Evolutionary conservation across 495 filamentous ascomycete genomes (phyloP).

Genomic region (Aspergillus biplanus): DNA sequence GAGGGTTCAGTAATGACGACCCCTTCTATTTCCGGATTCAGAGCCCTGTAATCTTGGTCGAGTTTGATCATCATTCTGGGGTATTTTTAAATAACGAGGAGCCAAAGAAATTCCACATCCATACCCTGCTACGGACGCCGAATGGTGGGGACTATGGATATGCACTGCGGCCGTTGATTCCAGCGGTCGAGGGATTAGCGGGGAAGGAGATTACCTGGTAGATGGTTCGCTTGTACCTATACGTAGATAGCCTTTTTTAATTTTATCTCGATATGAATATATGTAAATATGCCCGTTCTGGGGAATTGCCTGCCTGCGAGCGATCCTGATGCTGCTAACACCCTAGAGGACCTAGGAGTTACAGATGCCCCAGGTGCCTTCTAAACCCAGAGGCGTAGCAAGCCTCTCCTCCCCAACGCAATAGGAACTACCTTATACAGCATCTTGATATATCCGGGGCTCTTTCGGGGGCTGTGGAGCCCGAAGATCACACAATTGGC

Average conservation of each 20-base stretch:
- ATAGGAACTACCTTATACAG: too few relatives aligned
- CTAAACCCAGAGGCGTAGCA: too few relatives aligned
- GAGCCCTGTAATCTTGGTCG: conserved; percentile 69
- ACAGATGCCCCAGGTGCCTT: too few relatives aligned
- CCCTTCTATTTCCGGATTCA: conserved; percentile 79
- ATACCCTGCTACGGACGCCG: conserved; percentile 69
- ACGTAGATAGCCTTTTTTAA: background rate
- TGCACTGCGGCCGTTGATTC: conserved; percentile 50
- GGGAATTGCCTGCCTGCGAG: too few relatives aligned
- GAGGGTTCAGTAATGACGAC: conserved; percentile 64
- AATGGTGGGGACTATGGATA: conserved; percentile 77
- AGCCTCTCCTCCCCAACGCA: too few relatives aligned
- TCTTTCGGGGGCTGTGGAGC: too few relatives aligned
- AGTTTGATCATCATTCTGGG: conserved; percentile 82
- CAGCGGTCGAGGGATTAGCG: conserved; percentile 40
- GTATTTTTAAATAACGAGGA: conserved; percentile 74
- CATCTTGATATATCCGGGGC: too few relatives aligned
- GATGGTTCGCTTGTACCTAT: conserved; percentile 2
- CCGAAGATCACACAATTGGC: too few relatives aligned
- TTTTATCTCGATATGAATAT: too few relatives aligned
- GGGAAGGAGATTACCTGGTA: conserved; percentile 49
- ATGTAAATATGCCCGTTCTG: too few relatives aligned
- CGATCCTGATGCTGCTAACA: too few relatives aligned
- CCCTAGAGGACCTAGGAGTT: too few relatives aligned
- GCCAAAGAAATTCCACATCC: conserved; percentile 77